A percentile compares a stretch with the other conserved stretches of the same genome.
Evolutionary conservation across 176 grass and related monocot genomes (phyloP).

Genomic region (Canna indica): DNA sequence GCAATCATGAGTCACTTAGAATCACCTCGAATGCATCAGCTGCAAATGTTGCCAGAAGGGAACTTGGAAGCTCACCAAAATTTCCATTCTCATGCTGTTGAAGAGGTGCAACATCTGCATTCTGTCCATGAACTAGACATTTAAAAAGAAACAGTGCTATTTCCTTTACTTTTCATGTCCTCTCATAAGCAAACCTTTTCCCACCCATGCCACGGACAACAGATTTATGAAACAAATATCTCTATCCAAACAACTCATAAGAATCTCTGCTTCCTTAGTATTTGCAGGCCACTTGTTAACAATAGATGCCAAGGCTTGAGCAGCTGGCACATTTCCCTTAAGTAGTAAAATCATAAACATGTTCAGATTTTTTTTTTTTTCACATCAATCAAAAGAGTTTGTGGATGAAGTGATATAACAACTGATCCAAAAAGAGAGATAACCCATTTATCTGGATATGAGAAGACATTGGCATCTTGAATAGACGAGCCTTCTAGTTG

Average conservation of each 20-base stretch:
- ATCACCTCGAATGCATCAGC: slow-evolving; percentile 80
- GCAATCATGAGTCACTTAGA: slow-evolving; percentile 74
- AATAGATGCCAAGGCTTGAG: slow-evolving; percentile 80
- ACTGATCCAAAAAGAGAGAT: slow-evolving; percentile 67
- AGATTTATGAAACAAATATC: slow-evolving; percentile 29
- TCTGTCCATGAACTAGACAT: slow-evolving; percentile 39
- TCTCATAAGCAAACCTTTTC: slow-evolving; percentile 93
- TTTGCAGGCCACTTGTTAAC: slow-evolving; percentile 60
- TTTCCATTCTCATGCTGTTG: slow-evolving; percentile 22
- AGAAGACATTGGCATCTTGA: slow-evolving; percentile 8
- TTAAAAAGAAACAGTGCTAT: slow-evolving; percentile 74
- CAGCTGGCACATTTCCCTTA: slow-evolving; percentile 59
- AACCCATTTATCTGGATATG: slow-evolving; percentile 45
- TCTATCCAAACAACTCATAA: slow-evolving; percentile 37
- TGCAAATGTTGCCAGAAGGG: slow-evolving; percentile 40
- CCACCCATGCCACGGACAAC: slow-evolving; percentile 69
- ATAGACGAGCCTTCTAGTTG: slow-evolving; percentile 27
- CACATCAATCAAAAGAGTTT: slow-evolving; percentile 55
- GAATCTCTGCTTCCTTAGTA: slow-evolving; percentile 26
- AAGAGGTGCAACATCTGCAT: background rate
- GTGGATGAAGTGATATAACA: slow-evolving; percentile 52
- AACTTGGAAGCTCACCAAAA: slow-evolving; percentile 9
- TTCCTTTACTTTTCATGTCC: slow-evolving; percentile 84
- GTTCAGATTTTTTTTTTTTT: slow-evolving; percentile 34
- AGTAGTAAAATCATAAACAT: slow-evolving; percentile 55